A percentile compares a stretch with the other conserved stretches of the same genome.
These are phyloP conservation scores for Skeletonema menzelii DNA, from an alignment of 108 stramenopile species.

Conservation along the genomic window DNA sequence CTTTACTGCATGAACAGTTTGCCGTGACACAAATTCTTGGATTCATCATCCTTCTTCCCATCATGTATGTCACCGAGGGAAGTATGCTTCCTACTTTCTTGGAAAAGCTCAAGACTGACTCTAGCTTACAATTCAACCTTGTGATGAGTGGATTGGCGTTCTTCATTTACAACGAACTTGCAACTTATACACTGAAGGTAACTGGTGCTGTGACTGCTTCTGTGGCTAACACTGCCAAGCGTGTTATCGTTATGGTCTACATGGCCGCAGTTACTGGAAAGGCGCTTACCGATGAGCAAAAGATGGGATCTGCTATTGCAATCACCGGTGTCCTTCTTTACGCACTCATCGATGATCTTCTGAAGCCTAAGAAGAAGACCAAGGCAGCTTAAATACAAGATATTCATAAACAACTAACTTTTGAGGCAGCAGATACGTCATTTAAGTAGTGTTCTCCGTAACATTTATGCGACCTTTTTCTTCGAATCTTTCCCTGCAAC, in stretches of 20 bases:
- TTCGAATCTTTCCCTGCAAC: constrained; percentile 36
- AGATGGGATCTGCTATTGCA: constrained; percentile 50
- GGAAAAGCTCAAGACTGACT: constrained; percentile 44
- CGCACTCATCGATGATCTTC: constrained; percentile 58
- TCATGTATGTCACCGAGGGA: constrained; percentile 57
- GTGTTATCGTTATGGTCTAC: constrained; percentile 61
- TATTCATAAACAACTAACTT: constrained; percentile 1
- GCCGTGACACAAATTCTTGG: constrained; percentile 57
- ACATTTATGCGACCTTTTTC: constrained; percentile 33
- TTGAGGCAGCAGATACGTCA: neutral
- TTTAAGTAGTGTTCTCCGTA: neutral
- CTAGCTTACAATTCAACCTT: constrained; percentile 55
- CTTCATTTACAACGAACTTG: constrained; percentile 68
- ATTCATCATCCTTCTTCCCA: constrained; percentile 55
- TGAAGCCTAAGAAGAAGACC: constrained; percentile 45
- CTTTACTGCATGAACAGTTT: constrained; percentile 21
- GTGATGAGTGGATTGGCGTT: constrained; percentile 54
- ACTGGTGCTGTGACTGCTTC: constrained; percentile 59
- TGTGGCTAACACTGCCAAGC: constrained; percentile 64
- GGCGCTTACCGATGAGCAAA: constrained; percentile 55
- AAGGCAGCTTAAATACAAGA: constrained; percentile 21
- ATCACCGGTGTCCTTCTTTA: constrained; percentile 56
- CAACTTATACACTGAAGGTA: constrained; percentile 56
- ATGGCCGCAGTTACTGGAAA: constrained; percentile 60
- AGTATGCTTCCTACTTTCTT: constrained; percentile 40